phyloP scores from a whole-genome alignment of 2,329 filamentous ascomycete species.

The Canariomyces notabilis region DNA sequence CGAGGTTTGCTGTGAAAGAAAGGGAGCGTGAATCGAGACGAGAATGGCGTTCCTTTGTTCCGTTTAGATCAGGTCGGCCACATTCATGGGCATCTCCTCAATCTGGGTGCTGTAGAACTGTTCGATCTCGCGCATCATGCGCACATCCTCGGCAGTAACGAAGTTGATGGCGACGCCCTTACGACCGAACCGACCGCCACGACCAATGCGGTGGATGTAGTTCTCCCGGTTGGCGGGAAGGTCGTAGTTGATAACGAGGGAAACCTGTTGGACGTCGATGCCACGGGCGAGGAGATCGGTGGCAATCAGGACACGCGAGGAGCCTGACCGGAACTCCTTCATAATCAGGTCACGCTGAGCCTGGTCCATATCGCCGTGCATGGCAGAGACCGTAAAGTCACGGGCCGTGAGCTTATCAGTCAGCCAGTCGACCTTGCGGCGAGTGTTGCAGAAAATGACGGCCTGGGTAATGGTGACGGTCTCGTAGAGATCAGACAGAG shows the following conservation, averaged over 20 bases:
- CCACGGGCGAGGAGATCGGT: conserved; percentile 97
- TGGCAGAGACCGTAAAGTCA: conserved; percentile 98
- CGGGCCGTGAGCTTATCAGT: conserved; percentile 97
- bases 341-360: conserved; percentile 97
- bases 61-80: conserved; percentile 67
- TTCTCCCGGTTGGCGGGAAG: conserved; percentile 98
- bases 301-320: conserved; percentile 96
- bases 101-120: conserved; percentile 99
- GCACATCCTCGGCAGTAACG: conserved; percentile 96
- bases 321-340: conserved; percentile 99
- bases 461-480: conserved; percentile 99
- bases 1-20: conserved; percentile 23
- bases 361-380: conserved; percentile 99
- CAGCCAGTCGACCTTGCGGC: conserved; percentile 99
- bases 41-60: conserved; percentile 1
- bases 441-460: conserved; percentile 99
- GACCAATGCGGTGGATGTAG: conserved; percentile 99
- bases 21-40: conserved; percentile 15
- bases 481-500: conserved; percentile 97
- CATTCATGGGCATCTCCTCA: conserved; percentile 99
- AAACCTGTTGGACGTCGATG: conserved; percentile 99
- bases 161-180: conserved; percentile 99
- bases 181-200: conserved; percentile 98
- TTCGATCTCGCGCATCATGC: conserved; percentile 99
- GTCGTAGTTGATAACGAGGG: conserved; percentile 99